phyloP scores from a whole-genome alignment of 305 asterid species.

The Fraxinus latifolia region DNA sequence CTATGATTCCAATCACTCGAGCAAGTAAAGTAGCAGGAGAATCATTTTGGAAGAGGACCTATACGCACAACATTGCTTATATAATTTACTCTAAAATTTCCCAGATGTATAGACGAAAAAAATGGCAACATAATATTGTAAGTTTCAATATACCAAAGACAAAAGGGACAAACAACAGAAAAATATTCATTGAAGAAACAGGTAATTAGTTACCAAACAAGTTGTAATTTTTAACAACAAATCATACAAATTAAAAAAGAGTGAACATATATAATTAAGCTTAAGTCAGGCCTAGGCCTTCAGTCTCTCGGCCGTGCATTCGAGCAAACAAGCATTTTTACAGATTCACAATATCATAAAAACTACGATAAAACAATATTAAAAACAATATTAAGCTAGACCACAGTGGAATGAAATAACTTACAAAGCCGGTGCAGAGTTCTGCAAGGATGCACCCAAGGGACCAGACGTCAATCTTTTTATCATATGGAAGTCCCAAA shows the following conservation, averaged over 20 bases:
- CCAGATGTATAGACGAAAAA: neutral
- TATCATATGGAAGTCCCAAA: constrained; percentile 90
- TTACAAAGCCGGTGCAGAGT: constrained; percentile 95
- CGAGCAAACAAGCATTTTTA: neutral
- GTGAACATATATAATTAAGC: neutral
- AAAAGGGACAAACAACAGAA: neutral
- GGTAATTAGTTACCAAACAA: neutral
- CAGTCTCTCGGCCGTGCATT: neutral
- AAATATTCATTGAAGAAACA: neutral
- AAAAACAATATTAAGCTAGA: neutral
- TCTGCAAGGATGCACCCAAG: constrained; percentile 98
- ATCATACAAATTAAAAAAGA: neutral
- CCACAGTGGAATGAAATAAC: constrained; percentile 29
- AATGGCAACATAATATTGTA: neutral
- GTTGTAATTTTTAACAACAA: neutral
- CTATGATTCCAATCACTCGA: constrained; percentile 85
- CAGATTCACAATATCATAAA: neutral
- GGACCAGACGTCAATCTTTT: constrained; percentile 94
- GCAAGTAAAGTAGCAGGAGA: constrained; percentile 97
- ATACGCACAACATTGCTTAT: constrained; percentile 21
- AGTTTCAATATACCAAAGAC: neutral
- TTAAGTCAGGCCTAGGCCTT: neutral
- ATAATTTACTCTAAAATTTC: constrained; percentile 21
- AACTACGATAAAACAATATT: neutral
- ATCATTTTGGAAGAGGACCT: constrained; percentile 97